Evolutionary conservation across 805 yeast genomes (phyloP).

Genomic region (Candida sithepensis): DNA sequence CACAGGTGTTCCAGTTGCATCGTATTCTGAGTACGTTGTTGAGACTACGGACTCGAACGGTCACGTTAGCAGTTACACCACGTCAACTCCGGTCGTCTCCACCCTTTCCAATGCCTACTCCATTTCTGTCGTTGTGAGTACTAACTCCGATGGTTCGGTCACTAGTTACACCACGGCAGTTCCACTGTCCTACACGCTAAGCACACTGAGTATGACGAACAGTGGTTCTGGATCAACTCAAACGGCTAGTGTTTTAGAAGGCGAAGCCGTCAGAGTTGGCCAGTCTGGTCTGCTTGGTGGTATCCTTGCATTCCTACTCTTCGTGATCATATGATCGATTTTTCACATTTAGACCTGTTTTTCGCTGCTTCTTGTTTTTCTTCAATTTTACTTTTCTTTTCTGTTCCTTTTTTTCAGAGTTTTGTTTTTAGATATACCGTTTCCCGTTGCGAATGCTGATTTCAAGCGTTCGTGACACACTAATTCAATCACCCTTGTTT

Average conservation of each 20-base stretch:
- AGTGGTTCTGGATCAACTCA: neutral
- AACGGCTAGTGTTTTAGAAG: neutral
- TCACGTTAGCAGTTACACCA: neutral
- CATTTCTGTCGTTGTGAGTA: neutral
- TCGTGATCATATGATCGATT: neutral
- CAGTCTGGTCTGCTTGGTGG: neutral
- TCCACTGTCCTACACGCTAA: neutral
- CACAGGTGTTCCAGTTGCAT: neutral
- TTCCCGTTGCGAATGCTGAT: neutral
- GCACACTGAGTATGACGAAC: neutral
- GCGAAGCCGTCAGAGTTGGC: neutral
- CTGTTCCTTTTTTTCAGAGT: neutral
- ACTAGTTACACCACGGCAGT: neutral
- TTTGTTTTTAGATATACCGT: neutral
- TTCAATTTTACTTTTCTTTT: neutral
- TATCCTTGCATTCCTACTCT: neutral
- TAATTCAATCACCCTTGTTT: too few relatives aligned
- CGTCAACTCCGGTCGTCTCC: neutral
- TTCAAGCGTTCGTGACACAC: neutral
- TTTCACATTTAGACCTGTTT: neutral
- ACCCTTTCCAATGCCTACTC: neutral
- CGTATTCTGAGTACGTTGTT: neutral
- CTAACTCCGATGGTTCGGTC: neutral
- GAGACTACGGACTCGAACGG: constrained; percentile 1
- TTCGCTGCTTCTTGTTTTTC: neutral